Conservation (phyloP, 108 stramenopile species). For the Cyclotella baltica region DNA sequence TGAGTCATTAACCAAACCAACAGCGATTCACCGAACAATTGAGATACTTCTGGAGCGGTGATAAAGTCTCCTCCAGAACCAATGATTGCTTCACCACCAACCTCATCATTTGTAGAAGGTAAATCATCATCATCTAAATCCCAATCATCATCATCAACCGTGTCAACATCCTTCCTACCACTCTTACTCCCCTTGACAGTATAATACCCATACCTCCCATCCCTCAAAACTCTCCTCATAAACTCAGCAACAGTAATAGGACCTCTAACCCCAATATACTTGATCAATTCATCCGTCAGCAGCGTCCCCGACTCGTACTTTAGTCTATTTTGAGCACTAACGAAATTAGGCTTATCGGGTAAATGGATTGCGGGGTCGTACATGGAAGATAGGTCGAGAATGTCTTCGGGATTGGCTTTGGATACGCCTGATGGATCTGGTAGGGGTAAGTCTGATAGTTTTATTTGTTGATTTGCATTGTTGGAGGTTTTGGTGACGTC, state of each 20-base stretch:
- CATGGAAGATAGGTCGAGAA: slow-evolving; percentile 49
- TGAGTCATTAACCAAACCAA: slow-evolving; percentile 92
- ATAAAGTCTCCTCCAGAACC: slow-evolving; percentile 95
- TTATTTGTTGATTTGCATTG: not conserved
- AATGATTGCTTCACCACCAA: slow-evolving; percentile 64
- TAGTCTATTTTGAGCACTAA: slow-evolving; percentile 16
- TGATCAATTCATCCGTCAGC: slow-evolving; percentile 69
- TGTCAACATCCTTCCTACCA: slow-evolving; percentile 24
- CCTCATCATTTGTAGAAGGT: not conserved
- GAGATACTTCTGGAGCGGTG: slow-evolving; percentile 97
- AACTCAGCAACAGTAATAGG: slow-evolving; percentile 85
- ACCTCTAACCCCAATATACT: slow-evolving; percentile 76
- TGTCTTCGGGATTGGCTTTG: slow-evolving; percentile 45
- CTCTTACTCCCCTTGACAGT: slow-evolving; percentile 57
- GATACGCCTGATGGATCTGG: slow-evolving; percentile 50
- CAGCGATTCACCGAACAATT: slow-evolving; percentile 96
- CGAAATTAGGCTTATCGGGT: slow-evolving; percentile 54
- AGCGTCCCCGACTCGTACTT: slow-evolving; percentile 84
- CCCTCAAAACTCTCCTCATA: slow-evolving; percentile 78
- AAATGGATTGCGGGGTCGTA: slow-evolving; percentile 54
- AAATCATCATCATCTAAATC: slow-evolving; percentile 44
- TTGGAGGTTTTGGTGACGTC: not conserved
- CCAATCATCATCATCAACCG: slow-evolving; percentile 50
- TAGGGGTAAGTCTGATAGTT: not conserved
- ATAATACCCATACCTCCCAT: slow-evolving; percentile 84